Evolutionary conservation across 257 asterid species (phyloP).

Genomic region (Ilex aquifolium): DNA sequence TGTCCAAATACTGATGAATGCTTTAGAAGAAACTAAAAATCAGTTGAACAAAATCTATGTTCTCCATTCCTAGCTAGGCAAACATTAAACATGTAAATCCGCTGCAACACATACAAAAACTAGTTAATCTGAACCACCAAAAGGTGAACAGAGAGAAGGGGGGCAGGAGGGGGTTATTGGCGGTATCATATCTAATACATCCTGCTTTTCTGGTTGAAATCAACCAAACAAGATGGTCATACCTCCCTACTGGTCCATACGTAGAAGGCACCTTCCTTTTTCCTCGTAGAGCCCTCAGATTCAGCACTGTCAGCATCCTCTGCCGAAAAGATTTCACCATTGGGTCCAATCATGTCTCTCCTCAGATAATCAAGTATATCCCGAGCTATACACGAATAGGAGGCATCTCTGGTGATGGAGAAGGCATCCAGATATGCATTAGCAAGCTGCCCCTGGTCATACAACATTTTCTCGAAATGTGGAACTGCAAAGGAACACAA

Average conservation of each 20-base stretch:
- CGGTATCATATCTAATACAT: too few species aligned
- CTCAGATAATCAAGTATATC: slow-evolving; percentile 86
- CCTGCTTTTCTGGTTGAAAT: too few species aligned
- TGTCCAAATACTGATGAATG: too few species aligned
- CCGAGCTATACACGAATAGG: slow-evolving; percentile 56
- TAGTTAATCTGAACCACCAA: too few species aligned
- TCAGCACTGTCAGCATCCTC: slow-evolving; percentile 99
- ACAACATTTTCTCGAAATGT: slow-evolving; percentile 96
- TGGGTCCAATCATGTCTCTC: slow-evolving; percentile 88
- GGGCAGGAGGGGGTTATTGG: too few species aligned
- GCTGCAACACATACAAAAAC: too few species aligned
- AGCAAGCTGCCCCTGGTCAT: slow-evolving; percentile 94
- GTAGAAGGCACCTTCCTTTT: slow-evolving; percentile 94
- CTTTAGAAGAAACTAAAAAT: too few species aligned
- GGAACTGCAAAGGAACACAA: slow-evolving; percentile 57
- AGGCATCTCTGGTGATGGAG: slow-evolving; percentile 56
- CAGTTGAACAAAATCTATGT: too few species aligned
- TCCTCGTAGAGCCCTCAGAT: slow-evolving; percentile 53
- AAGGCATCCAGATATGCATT: slow-evolving; percentile 71
- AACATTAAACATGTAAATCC: too few species aligned
- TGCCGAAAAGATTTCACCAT: slow-evolving; percentile 87
- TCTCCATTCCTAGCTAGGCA: too few species aligned
- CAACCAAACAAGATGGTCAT: not conserved
- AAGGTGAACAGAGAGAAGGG: too few species aligned
- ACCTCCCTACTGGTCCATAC: slow-evolving; percentile 88